phyloP scores from a whole-genome alignment of 306 rosid species.

The Geum urbanum region DNA sequence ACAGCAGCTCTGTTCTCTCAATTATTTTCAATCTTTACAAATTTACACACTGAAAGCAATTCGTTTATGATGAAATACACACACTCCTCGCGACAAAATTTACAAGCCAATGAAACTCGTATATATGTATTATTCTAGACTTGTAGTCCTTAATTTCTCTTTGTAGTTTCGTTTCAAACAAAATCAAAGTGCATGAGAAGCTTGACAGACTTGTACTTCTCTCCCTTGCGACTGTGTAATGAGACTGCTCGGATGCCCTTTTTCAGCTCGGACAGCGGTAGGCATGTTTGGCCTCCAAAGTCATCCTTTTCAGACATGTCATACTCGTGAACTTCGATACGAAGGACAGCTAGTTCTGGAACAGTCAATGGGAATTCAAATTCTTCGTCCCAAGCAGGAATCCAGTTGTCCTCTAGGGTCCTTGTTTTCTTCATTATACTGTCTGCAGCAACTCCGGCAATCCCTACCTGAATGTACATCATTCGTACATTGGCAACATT shows the following conservation, averaged over 20 bases:
- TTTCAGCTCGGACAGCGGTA: constrained; percentile 70
- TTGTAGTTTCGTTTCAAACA: constrained; percentile 19
- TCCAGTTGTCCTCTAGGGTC: constrained; percentile 84
- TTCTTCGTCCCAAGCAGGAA: constrained; percentile 74
- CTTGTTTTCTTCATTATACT: constrained; percentile 63
- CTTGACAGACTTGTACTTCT: constrained; percentile 66
- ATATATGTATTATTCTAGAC: constrained; percentile 15
- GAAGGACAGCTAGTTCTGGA: constrained; percentile 84
- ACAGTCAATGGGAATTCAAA: constrained; percentile 69
- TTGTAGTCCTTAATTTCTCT: not conserved
- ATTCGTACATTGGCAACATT: not conserved
- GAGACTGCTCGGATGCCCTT: constrained; percentile 76
- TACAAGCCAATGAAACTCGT: not conserved
- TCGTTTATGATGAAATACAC: not conserved
- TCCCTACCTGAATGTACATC: constrained; percentile 62
- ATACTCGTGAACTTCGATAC: constrained; percentile 90
- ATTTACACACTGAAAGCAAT: not conserved
- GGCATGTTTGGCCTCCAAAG: constrained; percentile 91
- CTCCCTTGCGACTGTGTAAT: constrained; percentile 54
- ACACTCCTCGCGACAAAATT: constrained; percentile 15
- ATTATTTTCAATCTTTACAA: not conserved
- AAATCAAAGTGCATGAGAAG: constrained; percentile 87
- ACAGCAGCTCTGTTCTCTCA: not conserved
- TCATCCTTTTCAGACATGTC: constrained; percentile 98
- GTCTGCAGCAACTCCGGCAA: constrained; percentile 89